Base-by-base conservation (phyloP, 2,329 filamentous ascomycete species). In the Chaetothyriales sp. region DNA sequence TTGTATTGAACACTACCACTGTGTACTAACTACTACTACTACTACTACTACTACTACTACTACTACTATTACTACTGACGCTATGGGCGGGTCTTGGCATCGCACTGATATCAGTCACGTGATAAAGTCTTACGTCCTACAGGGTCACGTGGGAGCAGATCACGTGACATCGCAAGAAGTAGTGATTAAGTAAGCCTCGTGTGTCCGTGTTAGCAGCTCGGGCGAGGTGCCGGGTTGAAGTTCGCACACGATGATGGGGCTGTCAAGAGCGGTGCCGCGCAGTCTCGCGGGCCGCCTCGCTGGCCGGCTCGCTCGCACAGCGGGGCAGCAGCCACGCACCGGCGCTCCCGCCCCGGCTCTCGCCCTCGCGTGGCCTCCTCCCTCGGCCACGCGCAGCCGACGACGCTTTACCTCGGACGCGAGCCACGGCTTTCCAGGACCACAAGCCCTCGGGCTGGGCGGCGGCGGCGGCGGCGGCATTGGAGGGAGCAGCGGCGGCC, bases 401-500 rank as follows among this genome's bases (percentile, higher is more conserved):
- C 50, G 58, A 50, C 56, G 58, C 40, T 60, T 62, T 48, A 54
- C 59, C 5, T 51, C 53, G 6, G 52, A 49, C 22, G 43, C 57
- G 18, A 51, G 44, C 9, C 18, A 50, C 20, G 48, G 49, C 9
- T 56, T 63, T 13, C 62, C 65, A 46, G 57, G 65, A 48, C 33
- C 33, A 40, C 33, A 40, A 13, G 7, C 15, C 5, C 33, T 40
- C 33, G 33, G 33, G 15, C 33, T 40, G 2, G 33, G 33, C 15
- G 61, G 64, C 22, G n/a, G n/a, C n/a, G n/a, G n/a, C n/a, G n/a
- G n/a, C 13, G 33, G 33, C 15, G 61, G 64, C 22, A 61, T 66
- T 44, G 62, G 67, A 49, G 61, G 63, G 47, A 55, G 60, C 22
- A 19, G 55, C 19, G 54, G 58, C 22, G 66, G 64, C 48, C 65